These are phyloP conservation scores for Craterostigma plantagineum DNA, from an alignment of 257 asterid genomes.

Conservation along the genomic window DNA sequence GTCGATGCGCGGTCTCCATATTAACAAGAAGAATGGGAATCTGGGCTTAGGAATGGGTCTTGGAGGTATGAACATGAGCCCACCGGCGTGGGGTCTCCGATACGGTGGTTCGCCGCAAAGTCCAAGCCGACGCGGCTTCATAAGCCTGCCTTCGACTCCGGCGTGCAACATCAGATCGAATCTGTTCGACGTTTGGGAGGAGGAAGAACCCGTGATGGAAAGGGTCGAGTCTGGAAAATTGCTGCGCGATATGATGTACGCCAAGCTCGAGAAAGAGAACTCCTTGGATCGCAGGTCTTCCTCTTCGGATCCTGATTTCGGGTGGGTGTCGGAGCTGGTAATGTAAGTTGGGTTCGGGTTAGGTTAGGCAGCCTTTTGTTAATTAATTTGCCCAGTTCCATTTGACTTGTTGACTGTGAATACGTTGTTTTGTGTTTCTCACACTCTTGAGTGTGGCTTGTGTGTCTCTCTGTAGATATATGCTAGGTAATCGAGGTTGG, in stretches of 20 bases:
- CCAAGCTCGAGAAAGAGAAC: constrained; percentile 2
- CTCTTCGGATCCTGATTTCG: too few relatives aligned
- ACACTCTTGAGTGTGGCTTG: too few relatives aligned
- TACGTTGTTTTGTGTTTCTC: too few relatives aligned
- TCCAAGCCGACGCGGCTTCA: constrained; percentile 2
- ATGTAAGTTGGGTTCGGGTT: too few relatives aligned
- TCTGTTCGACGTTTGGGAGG: background rate
- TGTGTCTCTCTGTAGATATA: too few relatives aligned
- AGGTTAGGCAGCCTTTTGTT: too few relatives aligned
- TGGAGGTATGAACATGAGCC: background rate
- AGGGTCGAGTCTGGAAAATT: background rate
- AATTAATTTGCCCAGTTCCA: too few relatives aligned
- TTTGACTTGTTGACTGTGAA: too few relatives aligned
- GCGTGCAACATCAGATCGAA: background rate
- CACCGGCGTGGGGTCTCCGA: constrained; percentile 6
- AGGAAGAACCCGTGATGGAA: constrained; percentile 5
- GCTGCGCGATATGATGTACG: constrained; percentile 6
- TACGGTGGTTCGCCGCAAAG: background rate
- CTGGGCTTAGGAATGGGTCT: constrained; percentile 1
- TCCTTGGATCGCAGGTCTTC: constrained; percentile 5
- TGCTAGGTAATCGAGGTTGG: too few relatives aligned
- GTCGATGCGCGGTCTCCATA: constrained; percentile 1
- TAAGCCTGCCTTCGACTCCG: constrained; percentile 3
- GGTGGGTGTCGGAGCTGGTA: too few relatives aligned
- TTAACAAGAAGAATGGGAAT: background rate